Conservation (phyloP, 2,329 filamentous ascomycete species). For the Penicillium rolfsii region DNA sequence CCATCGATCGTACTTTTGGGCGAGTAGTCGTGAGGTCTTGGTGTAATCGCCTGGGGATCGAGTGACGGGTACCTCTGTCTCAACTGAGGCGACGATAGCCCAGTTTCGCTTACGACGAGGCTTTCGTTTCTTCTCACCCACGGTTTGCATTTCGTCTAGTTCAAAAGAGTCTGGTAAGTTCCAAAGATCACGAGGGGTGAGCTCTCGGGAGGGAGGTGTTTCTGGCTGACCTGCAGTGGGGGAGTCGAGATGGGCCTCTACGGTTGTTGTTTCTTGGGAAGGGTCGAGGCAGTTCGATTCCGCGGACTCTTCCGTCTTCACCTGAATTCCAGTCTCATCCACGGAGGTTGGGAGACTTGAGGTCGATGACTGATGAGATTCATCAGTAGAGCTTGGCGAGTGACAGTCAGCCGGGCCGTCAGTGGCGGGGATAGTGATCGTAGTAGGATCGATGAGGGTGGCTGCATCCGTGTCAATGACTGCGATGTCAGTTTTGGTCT, state of each 20-base stretch:
- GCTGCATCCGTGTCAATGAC: constrained; percentile 5
- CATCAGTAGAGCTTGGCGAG: constrained; percentile 37
- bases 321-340: constrained; percentile 27
- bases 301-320: constrained; percentile 27
- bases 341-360: constrained; percentile 46
- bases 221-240: constrained; percentile 17
- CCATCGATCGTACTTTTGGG: constrained; percentile 78
- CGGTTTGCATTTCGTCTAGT: constrained; percentile 33
- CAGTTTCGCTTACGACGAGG: constrained; percentile 34
- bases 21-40: constrained; percentile 74
- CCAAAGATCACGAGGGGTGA: constrained; percentile 25
- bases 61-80: constrained; percentile 39
- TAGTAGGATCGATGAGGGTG: constrained; percentile 13
- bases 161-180: constrained; percentile 34
- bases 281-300: constrained; percentile 12
- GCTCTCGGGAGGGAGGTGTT: constrained; percentile 17
- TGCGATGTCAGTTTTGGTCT: not conserved
- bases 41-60: constrained; percentile 79
- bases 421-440: constrained; percentile 14
- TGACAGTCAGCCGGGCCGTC: constrained; percentile 28
- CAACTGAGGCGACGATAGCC: constrained; percentile 43
- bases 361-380: constrained; percentile 38
- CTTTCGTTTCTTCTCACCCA: constrained; percentile 25
- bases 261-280: not conserved
- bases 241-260: constrained; percentile 16